Percentiles rank a stretch among this genome's conserved stretches.
These are phyloP conservation scores for Symbiotaphrina buchneri DNA, from an alignment of 495 filamentous ascomycete species.

Conservation along the genomic window DNA sequence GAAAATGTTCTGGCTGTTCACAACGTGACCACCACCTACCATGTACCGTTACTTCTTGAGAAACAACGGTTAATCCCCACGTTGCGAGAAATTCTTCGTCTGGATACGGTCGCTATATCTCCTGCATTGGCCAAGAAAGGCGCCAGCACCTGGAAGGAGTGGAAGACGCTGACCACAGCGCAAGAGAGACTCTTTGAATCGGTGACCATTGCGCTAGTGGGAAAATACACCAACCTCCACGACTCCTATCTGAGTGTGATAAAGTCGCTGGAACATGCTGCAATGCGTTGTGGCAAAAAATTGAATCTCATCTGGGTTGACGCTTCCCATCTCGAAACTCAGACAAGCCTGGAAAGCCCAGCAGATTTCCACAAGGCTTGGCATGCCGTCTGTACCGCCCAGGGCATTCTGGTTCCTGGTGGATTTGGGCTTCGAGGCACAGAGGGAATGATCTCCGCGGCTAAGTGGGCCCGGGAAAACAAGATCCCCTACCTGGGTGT, in stretches of 20 bases:
- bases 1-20: constrained; percentile 71
- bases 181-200: constrained; percentile 37
- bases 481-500: constrained; percentile 73
- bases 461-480: constrained; percentile 63
- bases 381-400: constrained; percentile 49
- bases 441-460: constrained; percentile 70
- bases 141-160: constrained; percentile 42
- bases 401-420: constrained; percentile 47
- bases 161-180: constrained; percentile 41
- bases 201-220: constrained; percentile 71
- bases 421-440: constrained; percentile 72
- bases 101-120: constrained; percentile 26
- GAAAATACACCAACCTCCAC: constrained; percentile 68
- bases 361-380: constrained; percentile 75
- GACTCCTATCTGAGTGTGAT: constrained; percentile 68
- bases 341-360: constrained; percentile 29
- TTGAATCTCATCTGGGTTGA: constrained; percentile 70
- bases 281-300: constrained; percentile 68
- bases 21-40: constrained; percentile 72
- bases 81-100: constrained; percentile 32
- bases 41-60: constrained; percentile 75
- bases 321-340: constrained; percentile 55
- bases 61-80: constrained; percentile 47
- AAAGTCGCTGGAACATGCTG: constrained; percentile 73
- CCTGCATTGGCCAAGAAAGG: constrained; percentile 31